phyloP scores from a whole-genome alignment of 257 asterid genomes.

The Knoxia roxburghii region DNA sequence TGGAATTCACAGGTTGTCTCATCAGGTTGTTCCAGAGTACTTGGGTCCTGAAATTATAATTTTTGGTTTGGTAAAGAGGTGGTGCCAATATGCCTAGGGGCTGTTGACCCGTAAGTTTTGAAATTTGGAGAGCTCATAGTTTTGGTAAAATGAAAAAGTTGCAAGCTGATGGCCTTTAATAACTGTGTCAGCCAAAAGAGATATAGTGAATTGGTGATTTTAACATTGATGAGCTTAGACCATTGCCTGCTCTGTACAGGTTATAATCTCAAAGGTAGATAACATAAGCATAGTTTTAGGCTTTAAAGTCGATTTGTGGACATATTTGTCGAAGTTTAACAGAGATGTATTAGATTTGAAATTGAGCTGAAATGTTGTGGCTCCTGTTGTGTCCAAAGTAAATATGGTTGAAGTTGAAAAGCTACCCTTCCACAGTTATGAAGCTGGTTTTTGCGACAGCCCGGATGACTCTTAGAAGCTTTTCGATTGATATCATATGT shows the following conservation, averaged over 20 bases:
- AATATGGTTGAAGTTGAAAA: slow-evolving; percentile 41
- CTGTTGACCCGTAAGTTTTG: not conserved
- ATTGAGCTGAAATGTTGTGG: slow-evolving; percentile 22
- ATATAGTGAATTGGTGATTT: not conserved
- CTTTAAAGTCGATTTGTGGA: not conserved
- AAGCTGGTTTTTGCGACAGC: slow-evolving; percentile 75
- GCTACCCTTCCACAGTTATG: slow-evolving; percentile 91
- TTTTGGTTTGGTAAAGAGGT: not conserved
- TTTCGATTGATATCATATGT: slow-evolving; percentile 34
- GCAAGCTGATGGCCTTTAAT: not conserved
- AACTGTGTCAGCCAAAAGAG: not conserved
- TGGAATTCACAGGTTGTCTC: not conserved
- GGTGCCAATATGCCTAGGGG: not conserved
- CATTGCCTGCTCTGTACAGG: not conserved
- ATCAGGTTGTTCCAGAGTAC: not conserved
- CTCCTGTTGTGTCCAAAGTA: slow-evolving; percentile 41
- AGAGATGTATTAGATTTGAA: not conserved
- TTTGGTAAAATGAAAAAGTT: not conserved
- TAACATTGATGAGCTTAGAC: not conserved
- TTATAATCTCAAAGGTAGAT: not conserved
- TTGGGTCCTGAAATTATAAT: not conserved
- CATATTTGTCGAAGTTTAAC: not conserved
- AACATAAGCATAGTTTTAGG: not conserved
- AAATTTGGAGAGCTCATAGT: not conserved
- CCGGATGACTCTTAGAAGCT: slow-evolving; percentile 75